Evolutionary conservation across 1,284 basidiomycete genomes (phyloP).

Genomic region (Pseudozyma sp.): DNA sequence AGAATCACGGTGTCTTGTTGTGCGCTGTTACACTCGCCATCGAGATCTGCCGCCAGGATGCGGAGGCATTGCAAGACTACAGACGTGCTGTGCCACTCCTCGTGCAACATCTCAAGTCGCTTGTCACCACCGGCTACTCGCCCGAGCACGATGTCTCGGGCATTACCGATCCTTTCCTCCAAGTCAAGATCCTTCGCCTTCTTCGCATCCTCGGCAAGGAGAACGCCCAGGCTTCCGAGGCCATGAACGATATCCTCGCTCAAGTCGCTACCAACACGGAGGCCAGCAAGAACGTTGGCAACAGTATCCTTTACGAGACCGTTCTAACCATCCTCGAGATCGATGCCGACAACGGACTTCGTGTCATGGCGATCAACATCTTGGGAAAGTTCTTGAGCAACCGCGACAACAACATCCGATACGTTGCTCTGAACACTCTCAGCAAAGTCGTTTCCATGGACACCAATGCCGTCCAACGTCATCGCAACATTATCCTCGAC

Average conservation of each 20-base stretch:
- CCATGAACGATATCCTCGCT: conserved; percentile 98
- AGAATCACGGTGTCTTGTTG: conserved; percentile 95
- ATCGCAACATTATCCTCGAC: conserved; percentile 97
- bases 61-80: conserved; percentile 82
- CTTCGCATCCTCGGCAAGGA: conserved; percentile 87
- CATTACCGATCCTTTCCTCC: conserved; percentile 98
- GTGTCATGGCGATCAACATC: conserved; percentile 99
- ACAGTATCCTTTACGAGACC: conserved; percentile 97
- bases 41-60: conserved; percentile 89
- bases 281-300: conserved; percentile 96
- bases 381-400: conserved; percentile 98
- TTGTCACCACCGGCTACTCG: conserved; percentile 96
- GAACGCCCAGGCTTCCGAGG: conserved; percentile 85
- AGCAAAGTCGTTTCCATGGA: conserved; percentile 99
- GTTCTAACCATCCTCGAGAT: conserved; percentile 98
- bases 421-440: conserved; percentile 96
- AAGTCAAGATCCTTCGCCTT: conserved; percentile 96
- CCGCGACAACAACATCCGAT: conserved; percentile 97
- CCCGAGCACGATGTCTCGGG: conserved; percentile 99
- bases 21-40: conserved; percentile 93
- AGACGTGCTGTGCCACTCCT: conserved; percentile 91
- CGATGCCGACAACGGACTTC: conserved; percentile 91
- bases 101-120: conserved; percentile 92
- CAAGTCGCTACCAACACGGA: conserved; percentile 99
- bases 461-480: conserved; percentile 96